Percentiles rank a stretch among this genome's conserved stretches.
Evolutionary conservation across 2,329 filamentous ascomycete species (phyloP).

Genomic region (Trichoderma polysporum): DNA sequence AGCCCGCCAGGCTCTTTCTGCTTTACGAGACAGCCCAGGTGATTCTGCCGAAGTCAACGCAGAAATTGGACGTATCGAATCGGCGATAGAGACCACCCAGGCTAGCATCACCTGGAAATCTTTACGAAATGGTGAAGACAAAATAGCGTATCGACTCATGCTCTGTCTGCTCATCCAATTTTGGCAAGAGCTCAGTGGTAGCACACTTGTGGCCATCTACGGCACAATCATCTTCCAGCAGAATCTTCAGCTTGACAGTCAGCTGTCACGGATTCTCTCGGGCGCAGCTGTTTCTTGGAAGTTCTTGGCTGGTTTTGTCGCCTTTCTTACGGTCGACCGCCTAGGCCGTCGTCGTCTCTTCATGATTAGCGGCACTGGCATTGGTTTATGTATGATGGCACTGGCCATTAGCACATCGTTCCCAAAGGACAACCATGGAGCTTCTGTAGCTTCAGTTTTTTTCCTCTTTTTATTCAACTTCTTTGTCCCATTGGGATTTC

Average conservation of each 20-base stretch:
- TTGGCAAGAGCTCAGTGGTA: neutral
- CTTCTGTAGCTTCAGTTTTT: too few species aligned
- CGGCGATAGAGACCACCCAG: neutral
- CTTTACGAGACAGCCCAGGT: too few species aligned
- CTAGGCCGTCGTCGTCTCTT: neutral
- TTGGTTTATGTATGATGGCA: neutral
- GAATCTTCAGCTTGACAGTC: neutral
- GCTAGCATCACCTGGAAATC: neutral
- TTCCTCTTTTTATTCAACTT: neutral
- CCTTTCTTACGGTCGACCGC: neutral
- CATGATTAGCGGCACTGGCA: neutral
- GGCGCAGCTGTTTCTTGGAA: neutral
- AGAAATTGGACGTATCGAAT: neutral
- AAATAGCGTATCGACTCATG: neutral
- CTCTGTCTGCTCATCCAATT: neutral
- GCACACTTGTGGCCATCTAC: neutral
- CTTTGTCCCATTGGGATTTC: too few species aligned
- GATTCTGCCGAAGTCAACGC: neutral
- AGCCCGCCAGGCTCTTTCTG: too few species aligned
- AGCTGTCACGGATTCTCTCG: neutral
- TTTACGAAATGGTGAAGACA: neutral
- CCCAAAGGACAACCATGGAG: too few species aligned
- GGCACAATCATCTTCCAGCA: neutral
- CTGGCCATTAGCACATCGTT: neutral
- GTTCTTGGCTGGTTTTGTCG: neutral